Percentiles rank a stretch among this genome's conserved stretches.
Evolutionary conservation across 106 monocot species (phyloP).

Genomic region (Amphibolis antarctica): DNA sequence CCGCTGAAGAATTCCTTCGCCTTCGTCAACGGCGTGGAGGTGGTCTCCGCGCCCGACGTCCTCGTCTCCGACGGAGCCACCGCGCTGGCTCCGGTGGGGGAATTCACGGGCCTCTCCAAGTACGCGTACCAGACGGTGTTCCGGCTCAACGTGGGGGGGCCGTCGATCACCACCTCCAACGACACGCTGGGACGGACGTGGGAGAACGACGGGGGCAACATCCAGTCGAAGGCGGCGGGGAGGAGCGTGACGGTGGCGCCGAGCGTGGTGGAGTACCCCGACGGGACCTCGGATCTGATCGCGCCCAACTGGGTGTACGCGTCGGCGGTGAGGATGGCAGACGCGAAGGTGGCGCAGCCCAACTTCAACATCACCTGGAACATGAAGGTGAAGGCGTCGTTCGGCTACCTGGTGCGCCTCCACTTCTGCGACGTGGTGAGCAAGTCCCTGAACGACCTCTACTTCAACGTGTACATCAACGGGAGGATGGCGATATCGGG

Average conservation of each 20-base stretch:
- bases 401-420: slow-evolving; percentile 26
- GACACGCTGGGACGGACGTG: slow-evolving; percentile 57
- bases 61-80: slow-evolving; percentile 37
- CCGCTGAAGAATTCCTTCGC: slow-evolving; percentile 48
- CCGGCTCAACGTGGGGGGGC: slow-evolving; percentile 74
- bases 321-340: slow-evolving; percentile 14
- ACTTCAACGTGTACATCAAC: slow-evolving; percentile 37
- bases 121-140: slow-evolving; percentile 45
- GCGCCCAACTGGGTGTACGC: slow-evolving; percentile 30
- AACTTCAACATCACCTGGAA: slow-evolving; percentile 30
- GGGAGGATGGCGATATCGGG: slow-evolving; percentile 15
- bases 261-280: slow-evolving; percentile 8
- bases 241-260: slow-evolving; percentile 11
- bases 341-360: slow-evolving; percentile 10
- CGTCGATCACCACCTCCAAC: slow-evolving; percentile 38
- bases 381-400: slow-evolving; percentile 20
- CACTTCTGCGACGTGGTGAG: slow-evolving; percentile 43
- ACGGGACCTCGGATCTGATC: slow-evolving; percentile 11
- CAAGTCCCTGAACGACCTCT: slow-evolving; percentile 22
- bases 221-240: slow-evolving; percentile 18
- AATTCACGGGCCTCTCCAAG: slow-evolving; percentile 26
- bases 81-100: slow-evolving; percentile 12
- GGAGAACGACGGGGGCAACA: slow-evolving; percentile 22
- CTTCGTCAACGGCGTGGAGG: slow-evolving; percentile 75
- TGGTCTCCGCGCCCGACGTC: slow-evolving; percentile 54